A percentile compares a stretch with the other conserved stretches of the same genome.
These are phyloP conservation scores for Xenoacremonium recifei DNA, from an alignment of 2,329 filamentous ascomycete species.

Conservation along the genomic window DNA sequence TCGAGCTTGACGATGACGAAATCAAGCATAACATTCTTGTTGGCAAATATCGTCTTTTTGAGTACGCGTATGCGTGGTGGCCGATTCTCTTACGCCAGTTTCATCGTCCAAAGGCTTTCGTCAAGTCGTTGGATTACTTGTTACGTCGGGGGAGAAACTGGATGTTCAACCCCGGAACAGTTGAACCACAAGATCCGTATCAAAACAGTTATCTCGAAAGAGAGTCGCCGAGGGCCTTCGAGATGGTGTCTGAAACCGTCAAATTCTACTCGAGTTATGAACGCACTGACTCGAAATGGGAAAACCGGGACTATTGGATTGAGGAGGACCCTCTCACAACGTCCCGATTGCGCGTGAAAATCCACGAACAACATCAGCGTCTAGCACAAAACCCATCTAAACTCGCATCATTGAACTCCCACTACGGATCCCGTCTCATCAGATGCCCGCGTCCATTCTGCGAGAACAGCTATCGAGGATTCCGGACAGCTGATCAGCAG, in stretches of 20 bases:
- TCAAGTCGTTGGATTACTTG: not conserved
- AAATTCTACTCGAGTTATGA: not conserved
- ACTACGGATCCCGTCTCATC: not conserved
- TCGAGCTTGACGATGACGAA: not conserved
- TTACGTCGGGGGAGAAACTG: not conserved
- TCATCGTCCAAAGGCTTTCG: not conserved
- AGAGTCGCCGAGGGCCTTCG: not conserved
- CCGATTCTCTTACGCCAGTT: not conserved
- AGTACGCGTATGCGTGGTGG: conserved; percentile 1
- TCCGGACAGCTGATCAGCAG: not conserved
- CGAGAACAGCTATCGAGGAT: not conserved
- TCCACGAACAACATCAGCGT: not conserved
- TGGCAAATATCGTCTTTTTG: conserved; percentile 1
- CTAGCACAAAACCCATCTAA: not conserved
- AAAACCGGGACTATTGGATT: not conserved
- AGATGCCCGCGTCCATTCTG: not conserved
- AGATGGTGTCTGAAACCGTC: not conserved
- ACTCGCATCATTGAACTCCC: not conserved
- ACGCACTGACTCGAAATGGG: not conserved
- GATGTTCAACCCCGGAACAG: not conserved
- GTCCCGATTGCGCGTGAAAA: not conserved
- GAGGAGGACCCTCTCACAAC: conserved; percentile 1
- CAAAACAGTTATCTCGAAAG: not conserved
- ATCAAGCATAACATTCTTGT: not conserved
- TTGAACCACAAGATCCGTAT: not conserved